A percentile compares a stretch with the other conserved stretches of the same genome.
Conservation (phyloP, 2,329 filamentous ascomycete genomes). For the Leptographium lundbergii region DNA sequence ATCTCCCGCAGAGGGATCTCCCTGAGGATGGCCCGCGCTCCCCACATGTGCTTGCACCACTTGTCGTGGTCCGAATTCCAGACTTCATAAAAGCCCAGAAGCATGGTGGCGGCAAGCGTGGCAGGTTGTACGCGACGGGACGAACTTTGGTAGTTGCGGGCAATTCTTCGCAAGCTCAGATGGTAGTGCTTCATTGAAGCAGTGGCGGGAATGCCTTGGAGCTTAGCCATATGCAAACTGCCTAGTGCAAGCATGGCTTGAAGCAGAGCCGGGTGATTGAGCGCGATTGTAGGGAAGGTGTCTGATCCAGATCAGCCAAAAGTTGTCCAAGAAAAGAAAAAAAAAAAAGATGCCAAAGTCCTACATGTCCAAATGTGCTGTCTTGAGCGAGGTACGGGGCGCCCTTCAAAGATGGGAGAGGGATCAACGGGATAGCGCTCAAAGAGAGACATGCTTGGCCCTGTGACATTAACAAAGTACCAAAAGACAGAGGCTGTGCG, state of each 20-base stretch:
- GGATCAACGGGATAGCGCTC: slow-evolving; percentile 71
- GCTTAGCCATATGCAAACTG: slow-evolving; percentile 75
- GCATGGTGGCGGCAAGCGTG: slow-evolving; percentile 75
- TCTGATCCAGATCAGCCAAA: slow-evolving; percentile 35
- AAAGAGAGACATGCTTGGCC: slow-evolving; percentile 73
- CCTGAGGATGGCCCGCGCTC: slow-evolving; percentile 66
- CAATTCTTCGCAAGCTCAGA: slow-evolving; percentile 65
- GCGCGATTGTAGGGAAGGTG: slow-evolving; percentile 69
- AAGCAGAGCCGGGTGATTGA: slow-evolving; percentile 74
- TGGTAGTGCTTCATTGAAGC: slow-evolving; percentile 89
- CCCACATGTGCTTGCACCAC: slow-evolving; percentile 87
- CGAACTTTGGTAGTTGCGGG: slow-evolving; percentile 58
- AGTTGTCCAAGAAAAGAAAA: too few species aligned
- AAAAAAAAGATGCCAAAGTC: slow-evolving; percentile 18
- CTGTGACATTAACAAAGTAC: slow-evolving; percentile 85
- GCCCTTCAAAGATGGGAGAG: slow-evolving; percentile 49
- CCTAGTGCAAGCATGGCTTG: slow-evolving; percentile 83
- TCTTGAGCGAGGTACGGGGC: slow-evolving; percentile 47
- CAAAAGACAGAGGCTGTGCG: slow-evolving; percentile 75
- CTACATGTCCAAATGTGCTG: slow-evolving; percentile 53
- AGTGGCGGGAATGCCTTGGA: slow-evolving; percentile 61
- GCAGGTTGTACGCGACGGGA: slow-evolving; percentile 60
- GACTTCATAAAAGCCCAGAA: slow-evolving; percentile 87
- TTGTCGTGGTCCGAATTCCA: slow-evolving; percentile 90
- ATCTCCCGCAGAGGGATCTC: slow-evolving; percentile 71